Evolutionary conservation across 1,284 basidiomycete species (phyloP), one percentile per base, ranked within the genome.

Genomic region (Rhodotorula sp.): DNA sequence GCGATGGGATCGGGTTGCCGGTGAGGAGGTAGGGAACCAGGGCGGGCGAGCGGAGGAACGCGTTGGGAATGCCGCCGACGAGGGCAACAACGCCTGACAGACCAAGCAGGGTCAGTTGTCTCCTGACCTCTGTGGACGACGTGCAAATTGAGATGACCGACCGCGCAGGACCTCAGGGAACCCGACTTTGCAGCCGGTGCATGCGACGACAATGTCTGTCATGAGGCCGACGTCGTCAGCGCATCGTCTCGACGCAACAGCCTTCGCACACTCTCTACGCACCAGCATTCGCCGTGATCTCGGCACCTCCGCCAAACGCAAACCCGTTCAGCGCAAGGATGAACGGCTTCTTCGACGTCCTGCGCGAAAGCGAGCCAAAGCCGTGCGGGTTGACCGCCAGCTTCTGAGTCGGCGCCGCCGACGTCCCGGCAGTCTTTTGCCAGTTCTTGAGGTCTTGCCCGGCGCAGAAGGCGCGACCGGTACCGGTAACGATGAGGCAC

Each of bases 281-380:
- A 67, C 66, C 66, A 75, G 90, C 92, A 74, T 93, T 93, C 14
- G 93, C 80, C 1, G 91, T 75, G 62, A 92, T 86, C 79, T 94
- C 92, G 55, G 88, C 84, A 2, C 91, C 92, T 8, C 92, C 92
- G 19, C 92, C 92, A 74, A 89, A 89, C 5, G 90, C 88, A 45
- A 88, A 85, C 19, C 92, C 92, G 54, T 90, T 88, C 2, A 93
- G 89, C 4, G 92, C 91, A 25, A 91, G 90, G 63, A 94, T 90
- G 73, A 92, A 87, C 13, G 91, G 91, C 79, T 94, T 93, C 69
- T 82, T 84, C 14, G 86, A 87, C 7, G 80, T 79, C 62, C 86
- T 85, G 3, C 91, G 85, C 46, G 90, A 91, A 64, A 94, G 81
- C 19, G 88, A 87, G 0, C 86, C 92, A 79, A 94, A 93, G 3